phyloP scores from a whole-genome alignment of 1,284 basidiomycete genomes.

The Cryptococcus deneoformans region DNA sequence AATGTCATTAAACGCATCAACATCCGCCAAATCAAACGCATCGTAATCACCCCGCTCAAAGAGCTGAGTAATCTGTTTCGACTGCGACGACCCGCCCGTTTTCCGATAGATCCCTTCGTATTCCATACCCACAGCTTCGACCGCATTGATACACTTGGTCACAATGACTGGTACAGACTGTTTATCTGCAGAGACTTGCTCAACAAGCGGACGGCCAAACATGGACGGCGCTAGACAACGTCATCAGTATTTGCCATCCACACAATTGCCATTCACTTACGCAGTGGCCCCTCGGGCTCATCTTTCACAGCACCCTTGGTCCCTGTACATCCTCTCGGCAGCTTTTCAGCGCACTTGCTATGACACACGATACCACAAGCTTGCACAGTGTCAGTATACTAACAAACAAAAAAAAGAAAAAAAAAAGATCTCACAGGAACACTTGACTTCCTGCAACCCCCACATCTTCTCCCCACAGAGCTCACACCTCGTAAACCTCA shows the following conservation, averaged over 20 bases:
- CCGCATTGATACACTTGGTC: slow-evolving; percentile 91
- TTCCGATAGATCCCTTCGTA: slow-evolving; percentile 85
- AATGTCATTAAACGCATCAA: slow-evolving; percentile 90
- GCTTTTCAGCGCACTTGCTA: slow-evolving; percentile 51
- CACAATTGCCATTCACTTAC: slow-evolving; percentile 51
- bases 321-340: slow-evolving; percentile 44
- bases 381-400: too few species aligned
- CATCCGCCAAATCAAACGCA: slow-evolving; percentile 82
- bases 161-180: slow-evolving; percentile 82
- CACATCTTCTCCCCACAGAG: slow-evolving; percentile 98
- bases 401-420: too few species aligned
- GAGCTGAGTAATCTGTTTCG: slow-evolving; percentile 87
- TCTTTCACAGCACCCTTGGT: slow-evolving; percentile 19
- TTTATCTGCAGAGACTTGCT: slow-evolving; percentile 75
- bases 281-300: slow-evolving; percentile 47
- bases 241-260: not conserved
- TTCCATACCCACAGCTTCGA: slow-evolving; percentile 72
- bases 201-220: slow-evolving; percentile 82
- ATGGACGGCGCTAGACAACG: slow-evolving; percentile 68
- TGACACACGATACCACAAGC: slow-evolving; percentile 54
- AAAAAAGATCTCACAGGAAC: slow-evolving; percentile 62
- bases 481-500: slow-evolving; percentile 88
- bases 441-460: slow-evolving; percentile 86
- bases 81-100: slow-evolving; percentile 88
- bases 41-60: slow-evolving; percentile 90